phyloP scores from a whole-genome alignment of 2,329 filamentous ascomycete species.

The Arthrobotrys sphaeroides region DNA sequence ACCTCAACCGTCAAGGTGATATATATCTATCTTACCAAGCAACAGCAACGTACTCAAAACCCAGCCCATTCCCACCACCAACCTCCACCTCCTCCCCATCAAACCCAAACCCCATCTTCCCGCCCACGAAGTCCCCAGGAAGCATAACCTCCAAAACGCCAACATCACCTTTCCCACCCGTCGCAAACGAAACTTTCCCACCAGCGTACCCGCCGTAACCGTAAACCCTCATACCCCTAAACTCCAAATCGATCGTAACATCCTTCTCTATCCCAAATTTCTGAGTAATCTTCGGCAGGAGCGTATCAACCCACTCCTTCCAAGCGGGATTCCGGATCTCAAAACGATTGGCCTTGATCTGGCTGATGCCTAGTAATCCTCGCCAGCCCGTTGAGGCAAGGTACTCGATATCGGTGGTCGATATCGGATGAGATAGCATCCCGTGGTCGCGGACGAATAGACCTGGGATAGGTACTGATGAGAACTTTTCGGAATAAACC shows the following conservation, averaged over 20 bases:
- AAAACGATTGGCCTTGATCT: neutral
- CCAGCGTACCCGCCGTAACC: neutral
- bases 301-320: neutral
- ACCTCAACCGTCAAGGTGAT: neutral
- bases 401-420: neutral
- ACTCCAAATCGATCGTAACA: neutral
- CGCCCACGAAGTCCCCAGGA: constrained; percentile 8
- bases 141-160: constrained; percentile 12
- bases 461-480: constrained; percentile 8
- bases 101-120: neutral
- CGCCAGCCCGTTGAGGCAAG: too few relatives aligned
- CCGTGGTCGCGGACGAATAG: neutral
- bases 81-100: neutral
- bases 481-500: neutral
- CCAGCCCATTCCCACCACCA: neutral
- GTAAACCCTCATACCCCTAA: neutral
- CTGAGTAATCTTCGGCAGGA: neutral
- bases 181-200: neutral
- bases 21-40: constrained; percentile 2
- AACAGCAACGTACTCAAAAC: neutral
- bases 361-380: neutral
- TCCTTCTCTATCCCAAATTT: neutral
- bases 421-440: neutral
- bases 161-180: neutral
- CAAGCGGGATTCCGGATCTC: neutral